Evolutionary conservation across 1,284 basidiomycete genomes (phyloP).

Genomic region (Ustanciosporium gigantosporum): DNA sequence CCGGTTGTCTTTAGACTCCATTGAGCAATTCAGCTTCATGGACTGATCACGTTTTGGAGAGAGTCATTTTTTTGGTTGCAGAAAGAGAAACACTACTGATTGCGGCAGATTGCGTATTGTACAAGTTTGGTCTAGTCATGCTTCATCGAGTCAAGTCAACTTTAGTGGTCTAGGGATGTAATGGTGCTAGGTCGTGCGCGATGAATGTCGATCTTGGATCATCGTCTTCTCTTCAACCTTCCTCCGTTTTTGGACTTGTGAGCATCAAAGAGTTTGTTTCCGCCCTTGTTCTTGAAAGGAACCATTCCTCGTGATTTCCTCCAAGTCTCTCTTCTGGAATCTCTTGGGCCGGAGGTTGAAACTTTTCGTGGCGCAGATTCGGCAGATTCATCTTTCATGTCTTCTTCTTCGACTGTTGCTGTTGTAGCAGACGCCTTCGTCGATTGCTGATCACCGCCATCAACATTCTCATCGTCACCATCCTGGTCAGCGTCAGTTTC

Average conservation of each 20-base stretch:
- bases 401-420: conserved; percentile 57
- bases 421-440: not conserved
- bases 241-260: conserved; percentile 47
- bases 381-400: conserved; percentile 52
- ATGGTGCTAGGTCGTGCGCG: too few species aligned
- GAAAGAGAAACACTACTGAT: too few species aligned
- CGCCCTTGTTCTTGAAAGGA: conserved; percentile 43
- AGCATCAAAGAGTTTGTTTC: conserved; percentile 20
- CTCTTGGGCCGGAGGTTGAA: conserved; percentile 45
- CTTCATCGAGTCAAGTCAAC: too few species aligned
- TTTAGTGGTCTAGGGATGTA: too few species aligned
- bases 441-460: too few species aligned
- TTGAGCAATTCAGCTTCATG: too few species aligned
- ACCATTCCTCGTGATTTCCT: conserved; percentile 39
- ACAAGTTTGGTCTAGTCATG: too few species aligned
- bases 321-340: conserved; percentile 50
- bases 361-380: conserved; percentile 22
- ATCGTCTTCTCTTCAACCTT: conserved; percentile 47
- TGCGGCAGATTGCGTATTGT: too few species aligned
- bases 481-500: conserved; percentile 62
- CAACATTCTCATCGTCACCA: conserved; percentile 60
- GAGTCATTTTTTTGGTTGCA: too few species aligned
- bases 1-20: too few species aligned
- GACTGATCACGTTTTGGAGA: too few species aligned
- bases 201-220: too few species aligned